phyloP scores from a whole-genome alignment of 2,329 filamentous ascomycete species.

The Sporothrix euskadiensis region DNA sequence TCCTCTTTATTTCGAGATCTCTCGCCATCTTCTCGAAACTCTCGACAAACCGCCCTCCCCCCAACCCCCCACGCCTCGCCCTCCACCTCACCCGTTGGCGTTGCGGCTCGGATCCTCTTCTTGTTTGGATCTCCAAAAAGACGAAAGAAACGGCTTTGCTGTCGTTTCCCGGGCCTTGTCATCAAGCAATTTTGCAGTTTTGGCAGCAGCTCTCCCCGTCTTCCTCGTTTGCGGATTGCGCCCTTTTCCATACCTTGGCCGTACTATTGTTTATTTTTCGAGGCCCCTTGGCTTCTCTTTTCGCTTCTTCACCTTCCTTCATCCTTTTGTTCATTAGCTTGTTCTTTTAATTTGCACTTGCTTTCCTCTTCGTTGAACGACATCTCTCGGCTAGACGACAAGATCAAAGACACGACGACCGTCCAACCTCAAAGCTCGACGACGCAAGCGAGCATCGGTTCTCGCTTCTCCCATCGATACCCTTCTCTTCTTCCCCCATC shows the following conservation, averaged over 20 bases:
- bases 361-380: slow-evolving; percentile 1
- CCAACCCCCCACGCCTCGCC: not conserved
- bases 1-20: not conserved
- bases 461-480: not conserved
- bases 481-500: not conserved
- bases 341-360: not conserved
- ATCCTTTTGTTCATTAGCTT: slow-evolving; percentile 7
- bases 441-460: not conserved
- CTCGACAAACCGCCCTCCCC: not conserved
- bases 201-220: slow-evolving; percentile 6
- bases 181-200: slow-evolving; percentile 3
- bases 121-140: slow-evolving; percentile 5
- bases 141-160: slow-evolving; percentile 1
- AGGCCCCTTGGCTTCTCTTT: not conserved
- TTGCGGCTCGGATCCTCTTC: slow-evolving; percentile 16
- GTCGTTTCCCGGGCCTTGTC: not conserved
- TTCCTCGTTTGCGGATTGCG: slow-evolving; percentile 4
- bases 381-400: not conserved
- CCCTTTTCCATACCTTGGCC: not conserved
- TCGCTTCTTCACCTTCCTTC: slow-evolving; percentile 19
- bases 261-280: not conserved
- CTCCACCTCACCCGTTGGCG: slow-evolving; percentile 1
- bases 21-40: not conserved
- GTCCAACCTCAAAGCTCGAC: not conserved
- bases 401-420: slow-evolving; percentile 3